Base-by-base conservation (phyloP, 2,329 filamentous ascomycete species). In the Hypoxylon sp. region DNA sequence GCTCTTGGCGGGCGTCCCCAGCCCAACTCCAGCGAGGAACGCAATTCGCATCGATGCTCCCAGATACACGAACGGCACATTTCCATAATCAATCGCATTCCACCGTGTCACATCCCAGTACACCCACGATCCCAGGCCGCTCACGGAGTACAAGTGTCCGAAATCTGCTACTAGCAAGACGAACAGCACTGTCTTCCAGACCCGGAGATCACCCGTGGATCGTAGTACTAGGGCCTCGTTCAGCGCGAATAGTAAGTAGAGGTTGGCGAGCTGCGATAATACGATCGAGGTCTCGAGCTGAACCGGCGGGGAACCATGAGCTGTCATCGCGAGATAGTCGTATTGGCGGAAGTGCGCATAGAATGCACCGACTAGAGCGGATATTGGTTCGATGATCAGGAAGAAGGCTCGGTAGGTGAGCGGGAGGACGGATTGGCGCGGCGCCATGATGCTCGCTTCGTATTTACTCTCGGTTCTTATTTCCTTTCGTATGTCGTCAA, bases 191-290 rank as follows among this genome's bases (percentile, higher is more conserved):
- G 87, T 84, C 71, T 82, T 85, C 92, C 92, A 95, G 63, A 95
- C 92, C 24, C 84, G 83, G 35, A 90, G 76, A 80, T 94, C 90
- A 54, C 82, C 81, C 5, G 92, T 93, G 14, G 87, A 84, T 46
- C 93, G 89, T 70, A 95, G 84, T 11, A 95, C 90, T 24, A 94
- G 80, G 1, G 91, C 91, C 81, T 96, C 92, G 81, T 92, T 93
- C 75, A 95, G 80, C 61, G 91, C 88, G 79, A 94, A 93, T 64
- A 92, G 86, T 42, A 94, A 79, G 81, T 94, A 95, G 69, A 94
- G 83, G 79, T 94, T 94, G 47, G 91, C 91, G 33, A 95, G 86
- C 81, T 95, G 92, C 17, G 89, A 88, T 74, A 94, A 83, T 44
- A 89, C 88, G 65, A 94, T 88, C 9, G 87, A 86, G 0, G 91